Base-by-base conservation (phyloP, 768 basidiomycete genomes). In the Podaxis pistillaris region DNA sequence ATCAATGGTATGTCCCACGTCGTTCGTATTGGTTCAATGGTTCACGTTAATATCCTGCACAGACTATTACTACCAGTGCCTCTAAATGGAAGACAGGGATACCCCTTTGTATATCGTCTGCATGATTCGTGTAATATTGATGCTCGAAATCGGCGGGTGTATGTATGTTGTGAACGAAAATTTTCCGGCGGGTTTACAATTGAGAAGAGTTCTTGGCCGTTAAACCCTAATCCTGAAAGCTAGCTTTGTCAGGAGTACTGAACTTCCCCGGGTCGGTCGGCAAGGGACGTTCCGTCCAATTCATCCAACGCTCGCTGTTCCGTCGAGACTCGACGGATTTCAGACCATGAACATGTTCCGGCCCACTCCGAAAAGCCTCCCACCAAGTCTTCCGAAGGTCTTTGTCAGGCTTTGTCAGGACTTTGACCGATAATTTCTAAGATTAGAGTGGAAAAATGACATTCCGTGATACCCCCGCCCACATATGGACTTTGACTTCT, bases 41-140 rank as follows among this genome's bases (percentile, higher is more conserved):
- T 36, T 50, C 3, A 26, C 9, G 11, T 19, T 44, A 3, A 51
- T 30, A 28, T 24, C 19, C 24, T 56, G 33, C 17, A 30, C 22
- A 65, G 64, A 19, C 17, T 63, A 47, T 15, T 65, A 65, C 56
- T 62, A 55, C 19, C 64, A 62, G 30, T 65, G 61, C 33, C 24
- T 58, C n/a, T 33, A 5, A 33, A 9, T 52, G 9, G 28, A n/a
- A 5, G n/a, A 4, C 15, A 13, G 7, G 41, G 41, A 1, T 44
- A n/a, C 41, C 41, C 41, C n/a, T 44, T 44, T 44, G 15, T n/a
- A 13, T 15, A 15, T 44, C 2, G 33, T 33, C 9, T 33, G 33
- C 9, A 44, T 5, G 41, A 15, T 19, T 19, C n/a, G 13, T 44
- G 41, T 44, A 44, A 3, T 44, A 44, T 44, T 44, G n/a, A 19